Percentiles rank a stretch among this genome's conserved stretches.
Conservation (phyloP, 352 stramenopile species). For the Pythium aquatile region DNA sequence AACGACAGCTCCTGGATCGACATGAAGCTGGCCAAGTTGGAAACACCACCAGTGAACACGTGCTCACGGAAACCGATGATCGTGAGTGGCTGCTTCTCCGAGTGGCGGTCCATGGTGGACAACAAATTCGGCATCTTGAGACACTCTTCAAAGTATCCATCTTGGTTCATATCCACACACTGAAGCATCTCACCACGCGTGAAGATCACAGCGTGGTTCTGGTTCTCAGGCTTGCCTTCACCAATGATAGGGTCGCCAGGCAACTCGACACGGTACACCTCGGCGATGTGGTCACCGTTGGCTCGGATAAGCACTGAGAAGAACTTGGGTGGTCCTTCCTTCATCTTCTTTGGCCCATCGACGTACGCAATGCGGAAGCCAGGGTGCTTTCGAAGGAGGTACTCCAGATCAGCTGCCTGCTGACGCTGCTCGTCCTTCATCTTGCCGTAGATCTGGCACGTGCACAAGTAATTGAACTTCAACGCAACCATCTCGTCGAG, state of each 20-base stretch:
- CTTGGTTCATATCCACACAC: conserved; percentile 90
- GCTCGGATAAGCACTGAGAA: conserved; percentile 74
- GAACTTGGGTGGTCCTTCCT: conserved; percentile 80
- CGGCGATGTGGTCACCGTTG: conserved; percentile 63
- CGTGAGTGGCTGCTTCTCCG: conserved; percentile 60
- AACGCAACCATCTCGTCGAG: conserved; percentile 81
- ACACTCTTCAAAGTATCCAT: conserved; percentile 77
- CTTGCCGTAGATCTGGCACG: conserved; percentile 85
- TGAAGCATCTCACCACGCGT: conserved; percentile 80
- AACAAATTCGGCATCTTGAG: conserved; percentile 81
- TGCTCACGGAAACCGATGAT: conserved; percentile 86
- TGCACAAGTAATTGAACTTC: conserved; percentile 88
- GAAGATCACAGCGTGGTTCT: conserved; percentile 87
- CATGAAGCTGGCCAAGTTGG: conserved; percentile 83
- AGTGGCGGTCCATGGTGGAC: conserved; percentile 69
- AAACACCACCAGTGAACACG: conserved; percentile 80
- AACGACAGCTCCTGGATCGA: conserved; percentile 82
- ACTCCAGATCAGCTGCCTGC: conserved; percentile 73
- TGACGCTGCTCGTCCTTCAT: conserved; percentile 80
- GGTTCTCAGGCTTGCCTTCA: conserved; percentile 87
- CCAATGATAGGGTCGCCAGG: conserved; percentile 78
- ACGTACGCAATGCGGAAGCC: conserved; percentile 76
- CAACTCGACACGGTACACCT: conserved; percentile 79
- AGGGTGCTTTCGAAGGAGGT: conserved; percentile 74
- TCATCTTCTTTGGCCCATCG: conserved; percentile 83